A percentile compares a stretch with the other conserved stretches of the same genome.
Evolutionary conservation across 768 basidiomycete genomes (phyloP).

Genomic region (Agaricus blazei): DNA sequence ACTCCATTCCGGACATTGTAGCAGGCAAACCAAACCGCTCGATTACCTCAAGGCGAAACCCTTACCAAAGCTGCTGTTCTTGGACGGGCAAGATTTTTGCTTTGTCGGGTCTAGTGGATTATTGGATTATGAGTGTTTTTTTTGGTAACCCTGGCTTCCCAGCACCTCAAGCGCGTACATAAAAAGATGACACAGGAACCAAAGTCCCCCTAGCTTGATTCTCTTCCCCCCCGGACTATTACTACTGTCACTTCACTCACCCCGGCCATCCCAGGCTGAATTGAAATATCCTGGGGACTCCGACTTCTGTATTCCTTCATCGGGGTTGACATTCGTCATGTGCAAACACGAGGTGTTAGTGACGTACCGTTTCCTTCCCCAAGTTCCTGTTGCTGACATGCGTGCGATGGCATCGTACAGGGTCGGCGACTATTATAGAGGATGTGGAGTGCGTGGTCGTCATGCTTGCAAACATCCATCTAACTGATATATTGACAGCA

Average conservation of each 20-base stretch:
- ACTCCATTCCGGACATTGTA: constrained; percentile 2
- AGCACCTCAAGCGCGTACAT: background rate
- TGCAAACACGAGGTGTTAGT: constrained; percentile 33
- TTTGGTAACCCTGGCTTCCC: constrained; percentile 10
- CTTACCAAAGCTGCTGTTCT: background rate
- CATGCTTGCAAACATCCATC: constrained; percentile 4
- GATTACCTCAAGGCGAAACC: background rate
- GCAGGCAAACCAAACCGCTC: constrained; percentile 7
- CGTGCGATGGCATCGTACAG: constrained; percentile 18
- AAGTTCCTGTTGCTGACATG: background rate
- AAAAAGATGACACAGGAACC: constrained; percentile 9
- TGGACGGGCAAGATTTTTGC: constrained; percentile 3
- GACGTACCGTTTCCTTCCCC: background rate
- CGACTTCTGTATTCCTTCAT: background rate
- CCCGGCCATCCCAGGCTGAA: background rate
- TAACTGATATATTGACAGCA: constrained; percentile 24
- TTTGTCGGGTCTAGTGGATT: constrained; percentile 6
- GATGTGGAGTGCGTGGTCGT: constrained; percentile 37
- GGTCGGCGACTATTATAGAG: constrained; percentile 45
- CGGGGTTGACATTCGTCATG: constrained; percentile 15
- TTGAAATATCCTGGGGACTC: background rate
- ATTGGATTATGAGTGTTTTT: background rate
- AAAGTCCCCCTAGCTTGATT: background rate
- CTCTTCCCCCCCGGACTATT: background rate
- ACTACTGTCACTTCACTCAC: background rate